Conservation (phyloP, 768 basidiomycete species). For the Boletellus ananiceps region DNA sequence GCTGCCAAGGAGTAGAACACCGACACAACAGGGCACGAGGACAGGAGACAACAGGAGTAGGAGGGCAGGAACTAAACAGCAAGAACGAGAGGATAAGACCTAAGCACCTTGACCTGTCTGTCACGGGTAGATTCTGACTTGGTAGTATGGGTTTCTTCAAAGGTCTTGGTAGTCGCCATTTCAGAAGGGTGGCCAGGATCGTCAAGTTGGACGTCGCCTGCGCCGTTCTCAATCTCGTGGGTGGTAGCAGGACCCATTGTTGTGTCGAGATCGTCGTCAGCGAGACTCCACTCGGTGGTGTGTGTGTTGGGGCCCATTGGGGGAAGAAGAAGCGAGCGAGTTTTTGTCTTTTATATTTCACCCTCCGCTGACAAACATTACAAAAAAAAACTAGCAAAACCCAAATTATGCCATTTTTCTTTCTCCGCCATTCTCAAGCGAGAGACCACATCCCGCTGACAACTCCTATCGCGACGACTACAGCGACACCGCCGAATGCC, state of each 20-base stretch:
- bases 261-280: constrained; percentile 43
- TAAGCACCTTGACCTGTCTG: constrained; percentile 88
- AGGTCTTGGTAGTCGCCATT: constrained; percentile 10
- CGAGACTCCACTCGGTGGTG: constrained; percentile 42
- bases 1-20: constrained; percentile 16
- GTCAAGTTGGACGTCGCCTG: constrained; percentile 37
- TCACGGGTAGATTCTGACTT: constrained; percentile 52
- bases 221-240: constrained; percentile 42
- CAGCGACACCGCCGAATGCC: constrained; percentile 35
- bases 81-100: constrained; percentile 48
- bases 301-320: constrained; percentile 24
- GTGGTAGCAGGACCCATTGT: constrained; percentile 43
- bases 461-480: constrained; percentile 34
- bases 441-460: constrained; percentile 44
- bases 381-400: background rate
- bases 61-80: constrained; percentile 23
- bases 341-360: constrained; percentile 1
- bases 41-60: constrained; percentile 15
- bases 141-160: constrained; percentile 36
- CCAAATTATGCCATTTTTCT: background rate
- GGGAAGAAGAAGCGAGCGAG: constrained; percentile 5
- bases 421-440: constrained; percentile 8
- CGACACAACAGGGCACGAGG: constrained; percentile 17
- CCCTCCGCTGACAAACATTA: background rate
- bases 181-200: constrained; percentile 19